Conservation (phyloP, 805 yeast genomes). For the Ogataea philodendri region DNA sequence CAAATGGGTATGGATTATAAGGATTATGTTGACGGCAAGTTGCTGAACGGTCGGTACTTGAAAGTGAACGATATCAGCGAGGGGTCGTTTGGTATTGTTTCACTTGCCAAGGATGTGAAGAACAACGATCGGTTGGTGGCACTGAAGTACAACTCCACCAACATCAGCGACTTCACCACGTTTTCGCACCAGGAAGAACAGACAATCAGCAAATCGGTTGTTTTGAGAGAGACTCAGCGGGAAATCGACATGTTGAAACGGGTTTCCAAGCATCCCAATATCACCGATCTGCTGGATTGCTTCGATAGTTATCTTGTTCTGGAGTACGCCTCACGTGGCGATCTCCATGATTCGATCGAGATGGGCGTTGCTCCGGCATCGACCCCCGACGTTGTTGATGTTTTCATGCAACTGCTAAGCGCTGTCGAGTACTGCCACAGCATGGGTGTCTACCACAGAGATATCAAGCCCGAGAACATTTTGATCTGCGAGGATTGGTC, state of each 20-base stretch:
- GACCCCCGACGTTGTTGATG: constrained; percentile 54
- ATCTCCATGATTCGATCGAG: constrained; percentile 76
- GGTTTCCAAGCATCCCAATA: constrained; percentile 53
- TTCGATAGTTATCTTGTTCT: constrained; percentile 55
- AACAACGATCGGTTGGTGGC: constrained; percentile 60
- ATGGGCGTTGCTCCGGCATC: constrained; percentile 59
- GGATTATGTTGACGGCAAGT: constrained; percentile 34
- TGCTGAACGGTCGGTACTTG: constrained; percentile 61
- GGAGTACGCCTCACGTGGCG: constrained; percentile 88
- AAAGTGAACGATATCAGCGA: constrained; percentile 77
- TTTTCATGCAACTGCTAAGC: constrained; percentile 46
- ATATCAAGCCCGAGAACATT: constrained; percentile 57
- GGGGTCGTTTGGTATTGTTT: constrained; percentile 92
- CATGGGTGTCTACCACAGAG: constrained; percentile 51
- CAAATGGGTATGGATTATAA: constrained; percentile 32
- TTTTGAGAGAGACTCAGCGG: constrained; percentile 58
- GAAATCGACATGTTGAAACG: constrained; percentile 66
- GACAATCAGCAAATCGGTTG: constrained; percentile 33
- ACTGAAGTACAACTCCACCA: constrained; percentile 74
- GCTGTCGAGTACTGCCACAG: constrained; percentile 53
- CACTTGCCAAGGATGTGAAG: constrained; percentile 73
- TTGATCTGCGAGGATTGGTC: constrained; percentile 55
- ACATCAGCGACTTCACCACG: constrained; percentile 40
- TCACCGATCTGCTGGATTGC: constrained; percentile 45
- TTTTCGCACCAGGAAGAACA: constrained; percentile 15